Conservation (phyloP, 148 eudicot genomes). For the Gaultheria prostrata region DNA sequence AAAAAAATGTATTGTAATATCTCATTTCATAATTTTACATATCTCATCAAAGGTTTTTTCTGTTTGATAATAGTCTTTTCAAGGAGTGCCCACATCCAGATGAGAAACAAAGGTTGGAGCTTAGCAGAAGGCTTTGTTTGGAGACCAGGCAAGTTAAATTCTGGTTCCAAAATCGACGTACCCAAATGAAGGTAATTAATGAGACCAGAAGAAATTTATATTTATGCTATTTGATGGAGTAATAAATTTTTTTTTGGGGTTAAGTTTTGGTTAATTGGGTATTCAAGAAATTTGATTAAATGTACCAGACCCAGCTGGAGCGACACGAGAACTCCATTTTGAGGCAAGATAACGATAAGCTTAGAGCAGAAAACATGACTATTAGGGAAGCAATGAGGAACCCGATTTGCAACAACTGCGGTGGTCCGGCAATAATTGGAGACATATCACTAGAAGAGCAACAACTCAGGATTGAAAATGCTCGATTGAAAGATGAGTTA, state of each 20-base stretch:
- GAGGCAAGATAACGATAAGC: constrained; percentile 91
- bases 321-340: constrained; percentile 87
- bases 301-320: constrained; percentile 83
- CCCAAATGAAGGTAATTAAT: constrained; percentile 88
- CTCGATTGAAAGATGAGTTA: constrained; percentile 67
- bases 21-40: not conserved
- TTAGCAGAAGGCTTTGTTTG: constrained; percentile 77
- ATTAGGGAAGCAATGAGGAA: constrained; percentile 90
- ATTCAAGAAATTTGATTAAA: not conserved
- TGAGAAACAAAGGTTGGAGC: constrained; percentile 96
- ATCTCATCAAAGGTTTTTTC: constrained; percentile 1
- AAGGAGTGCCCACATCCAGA: constrained; percentile 99
- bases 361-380: constrained; percentile 81
- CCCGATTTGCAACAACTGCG: constrained; percentile 88
- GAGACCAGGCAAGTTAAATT: constrained; percentile 93
- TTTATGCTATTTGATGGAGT: not conserved
- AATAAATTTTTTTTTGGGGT: not conserved
- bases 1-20: not conserved
- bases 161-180: constrained; percentile 96
- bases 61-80: constrained; percentile 52
- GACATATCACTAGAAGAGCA: constrained; percentile 88
- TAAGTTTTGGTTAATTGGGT: not conserved
- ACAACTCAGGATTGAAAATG: constrained; percentile 86
- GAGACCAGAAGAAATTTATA: not conserved
- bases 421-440: constrained; percentile 87